Percentiles rank a stretch among this genome's conserved stretches.
Conservation (phyloP, 164 flowering plant genomes). For the Platanus orientalis region DNA sequence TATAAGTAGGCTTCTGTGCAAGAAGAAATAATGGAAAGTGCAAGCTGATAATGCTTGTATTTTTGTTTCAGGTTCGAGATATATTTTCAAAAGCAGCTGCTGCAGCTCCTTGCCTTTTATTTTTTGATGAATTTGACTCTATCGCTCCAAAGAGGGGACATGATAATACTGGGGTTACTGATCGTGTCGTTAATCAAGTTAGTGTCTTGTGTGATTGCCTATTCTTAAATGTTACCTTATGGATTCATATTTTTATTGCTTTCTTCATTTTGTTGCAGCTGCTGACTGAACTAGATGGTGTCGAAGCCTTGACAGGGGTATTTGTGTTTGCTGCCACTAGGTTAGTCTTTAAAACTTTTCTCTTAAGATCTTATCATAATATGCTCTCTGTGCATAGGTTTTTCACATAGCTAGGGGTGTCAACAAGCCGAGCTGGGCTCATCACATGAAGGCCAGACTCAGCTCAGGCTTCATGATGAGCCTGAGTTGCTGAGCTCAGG, state of each 20-base stretch:
- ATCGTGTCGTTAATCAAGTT: conserved; percentile 95
- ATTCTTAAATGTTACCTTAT: not conserved
- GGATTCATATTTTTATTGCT: conserved; percentile 1
- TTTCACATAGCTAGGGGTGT: too few species aligned
- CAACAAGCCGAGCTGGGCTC: too few species aligned
- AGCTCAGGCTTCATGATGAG: too few species aligned
- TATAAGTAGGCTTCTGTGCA: too few species aligned
- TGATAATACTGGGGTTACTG: conserved; percentile 98
- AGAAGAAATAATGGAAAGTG: too few species aligned
- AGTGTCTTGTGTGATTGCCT: conserved; percentile 14
- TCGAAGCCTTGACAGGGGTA: conserved; percentile 89
- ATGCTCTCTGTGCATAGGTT: not conserved
- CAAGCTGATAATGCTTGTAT: too few species aligned
- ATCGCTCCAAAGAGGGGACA: conserved; percentile 99
- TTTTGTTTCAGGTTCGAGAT: conserved; percentile 74
- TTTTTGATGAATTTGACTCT: conserved; percentile 98
- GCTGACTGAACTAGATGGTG: conserved; percentile 95
- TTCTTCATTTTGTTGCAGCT: conserved; percentile 42
- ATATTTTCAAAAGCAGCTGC: conserved; percentile 91
- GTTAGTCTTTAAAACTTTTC: conserved; percentile 28
- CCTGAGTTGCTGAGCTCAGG: too few species aligned
- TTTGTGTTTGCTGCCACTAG: conserved; percentile 99
- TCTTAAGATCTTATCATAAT: not conserved
- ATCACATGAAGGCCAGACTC: too few species aligned
- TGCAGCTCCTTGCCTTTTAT: conserved; percentile 94